Evolutionary conservation across 2,329 filamentous ascomycete genomes (phyloP).

Genomic region (Diaporthe citri): DNA sequence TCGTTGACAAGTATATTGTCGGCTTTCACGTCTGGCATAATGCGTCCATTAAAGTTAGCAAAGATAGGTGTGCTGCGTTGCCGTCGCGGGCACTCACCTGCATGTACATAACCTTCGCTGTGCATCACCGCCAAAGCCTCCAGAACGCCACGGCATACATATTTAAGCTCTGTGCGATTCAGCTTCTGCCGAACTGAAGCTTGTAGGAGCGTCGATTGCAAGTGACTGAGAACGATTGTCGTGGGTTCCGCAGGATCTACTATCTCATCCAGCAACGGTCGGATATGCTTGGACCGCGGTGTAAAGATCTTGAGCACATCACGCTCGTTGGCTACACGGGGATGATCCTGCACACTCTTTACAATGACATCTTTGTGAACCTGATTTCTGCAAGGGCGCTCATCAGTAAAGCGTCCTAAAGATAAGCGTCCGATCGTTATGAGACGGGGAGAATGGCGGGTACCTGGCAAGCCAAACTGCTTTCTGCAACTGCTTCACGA

Average conservation of each 20-base stretch:
- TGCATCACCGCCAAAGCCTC: slow-evolving; percentile 1
- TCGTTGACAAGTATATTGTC: background rate
- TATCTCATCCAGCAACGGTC: slow-evolving; percentile 1
- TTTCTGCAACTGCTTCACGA: slow-evolving; percentile 2
- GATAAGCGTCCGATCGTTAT: background rate
- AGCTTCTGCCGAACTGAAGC: background rate
- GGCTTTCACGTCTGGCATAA: background rate
- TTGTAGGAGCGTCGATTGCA: background rate
- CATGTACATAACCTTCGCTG: slow-evolving; percentile 2
- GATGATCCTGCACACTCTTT: background rate
- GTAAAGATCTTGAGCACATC: slow-evolving; percentile 10
- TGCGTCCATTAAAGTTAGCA: background rate
- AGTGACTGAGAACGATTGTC: background rate
- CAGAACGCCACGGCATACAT: background rate
- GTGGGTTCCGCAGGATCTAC: slow-evolving; percentile 6
- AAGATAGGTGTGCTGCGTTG: background rate
- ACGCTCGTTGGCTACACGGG: background rate
- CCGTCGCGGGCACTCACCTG: background rate
- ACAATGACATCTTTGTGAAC: background rate
- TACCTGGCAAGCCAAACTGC: background rate
- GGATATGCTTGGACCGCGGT: background rate
- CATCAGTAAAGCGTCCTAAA: background rate
- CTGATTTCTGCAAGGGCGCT: background rate
- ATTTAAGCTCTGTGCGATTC: background rate
- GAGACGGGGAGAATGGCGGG: background rate